These are phyloP conservation scores for Wickerhamiella australiensis DNA, from an alignment of 805 yeast genomes.

Conservation along the genomic window DNA sequence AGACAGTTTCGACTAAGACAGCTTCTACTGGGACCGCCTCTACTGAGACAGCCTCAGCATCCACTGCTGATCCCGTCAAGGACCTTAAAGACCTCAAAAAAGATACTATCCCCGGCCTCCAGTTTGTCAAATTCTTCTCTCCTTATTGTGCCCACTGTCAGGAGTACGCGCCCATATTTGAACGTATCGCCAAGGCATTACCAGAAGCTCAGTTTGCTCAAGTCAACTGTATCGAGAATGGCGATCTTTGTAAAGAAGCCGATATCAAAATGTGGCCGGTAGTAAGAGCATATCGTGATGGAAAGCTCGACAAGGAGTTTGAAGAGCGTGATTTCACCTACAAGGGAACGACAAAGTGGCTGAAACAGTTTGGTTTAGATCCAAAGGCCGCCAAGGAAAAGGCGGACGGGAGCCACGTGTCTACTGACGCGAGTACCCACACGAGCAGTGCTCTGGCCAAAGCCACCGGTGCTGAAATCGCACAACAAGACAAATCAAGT, in stretches of 20 bases:
- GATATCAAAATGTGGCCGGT: slow-evolving; percentile 13
- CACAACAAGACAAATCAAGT: neutral
- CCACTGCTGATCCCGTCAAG: slow-evolving; percentile 9
- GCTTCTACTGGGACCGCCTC: neutral
- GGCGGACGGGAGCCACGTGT: neutral
- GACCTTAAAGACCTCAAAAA: slow-evolving; percentile 15
- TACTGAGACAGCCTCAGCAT: neutral
- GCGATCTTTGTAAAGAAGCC: slow-evolving; percentile 42
- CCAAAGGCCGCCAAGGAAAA: neutral
- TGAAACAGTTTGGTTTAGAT: slow-evolving; percentile 4
- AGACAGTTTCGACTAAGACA: neutral
- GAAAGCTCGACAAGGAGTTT: slow-evolving; percentile 10
- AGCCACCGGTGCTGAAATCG: neutral
- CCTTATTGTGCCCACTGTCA: slow-evolving; percentile 84
- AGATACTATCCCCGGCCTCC: slow-evolving; percentile 33
- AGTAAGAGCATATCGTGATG: slow-evolving; percentile 17
- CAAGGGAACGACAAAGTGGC: slow-evolving; percentile 12
- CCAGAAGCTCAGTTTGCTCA: slow-evolving; percentile 29
- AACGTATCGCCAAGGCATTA: slow-evolving; percentile 1
- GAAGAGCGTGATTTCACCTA: slow-evolving; percentile 10
- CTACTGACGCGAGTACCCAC: neutral
- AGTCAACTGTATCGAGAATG: slow-evolving; percentile 76
- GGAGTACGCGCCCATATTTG: slow-evolving; percentile 56
- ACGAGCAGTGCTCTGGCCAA: too few species aligned
- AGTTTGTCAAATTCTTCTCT: slow-evolving; percentile 78